phyloP scores from a whole-genome alignment of 371 early-diverging fungal genomes.

The Zancudomyces culisetae region DNA sequence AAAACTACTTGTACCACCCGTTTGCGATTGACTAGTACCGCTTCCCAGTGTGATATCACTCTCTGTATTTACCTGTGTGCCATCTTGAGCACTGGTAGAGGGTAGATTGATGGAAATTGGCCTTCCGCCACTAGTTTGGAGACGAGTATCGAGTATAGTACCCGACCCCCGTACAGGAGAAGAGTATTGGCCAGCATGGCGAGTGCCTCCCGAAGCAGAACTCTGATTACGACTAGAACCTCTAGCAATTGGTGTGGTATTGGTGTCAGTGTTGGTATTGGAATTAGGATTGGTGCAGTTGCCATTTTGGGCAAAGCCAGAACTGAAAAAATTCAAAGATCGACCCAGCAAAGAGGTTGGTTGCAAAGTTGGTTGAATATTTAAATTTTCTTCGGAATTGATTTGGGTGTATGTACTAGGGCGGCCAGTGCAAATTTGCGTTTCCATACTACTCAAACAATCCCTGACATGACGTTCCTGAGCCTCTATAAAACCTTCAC shows the following conservation, averaged over 20 bases:
- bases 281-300: not conserved
- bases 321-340: not conserved
- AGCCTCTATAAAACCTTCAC: constrained; percentile 29
- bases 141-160: too few species aligned
- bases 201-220: too few species aligned
- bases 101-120: too few species aligned
- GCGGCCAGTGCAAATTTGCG: not conserved
- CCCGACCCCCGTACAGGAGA: too few species aligned
- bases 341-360: not conserved
- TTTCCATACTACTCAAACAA: constrained; percentile 34
- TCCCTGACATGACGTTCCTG: constrained; percentile 62
- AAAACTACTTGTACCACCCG: too few species aligned
- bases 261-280: not conserved
- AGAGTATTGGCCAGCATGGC: too few species aligned
- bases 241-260: too few species aligned
- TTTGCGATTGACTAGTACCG: too few species aligned
- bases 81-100: not conserved
- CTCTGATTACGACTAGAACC: too few species aligned
- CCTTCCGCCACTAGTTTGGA: too few species aligned
- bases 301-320: not conserved
- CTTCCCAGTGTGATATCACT: too few species aligned
- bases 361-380: not conserved
- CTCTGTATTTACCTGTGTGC: too few species aligned
- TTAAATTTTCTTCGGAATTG: not conserved
- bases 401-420: not conserved